A percentile compares a stretch with the other conserved stretches of the same genome.
Conservation (phyloP, 768 basidiomycete species). For the Guyanaporus albipodus region DNA sequence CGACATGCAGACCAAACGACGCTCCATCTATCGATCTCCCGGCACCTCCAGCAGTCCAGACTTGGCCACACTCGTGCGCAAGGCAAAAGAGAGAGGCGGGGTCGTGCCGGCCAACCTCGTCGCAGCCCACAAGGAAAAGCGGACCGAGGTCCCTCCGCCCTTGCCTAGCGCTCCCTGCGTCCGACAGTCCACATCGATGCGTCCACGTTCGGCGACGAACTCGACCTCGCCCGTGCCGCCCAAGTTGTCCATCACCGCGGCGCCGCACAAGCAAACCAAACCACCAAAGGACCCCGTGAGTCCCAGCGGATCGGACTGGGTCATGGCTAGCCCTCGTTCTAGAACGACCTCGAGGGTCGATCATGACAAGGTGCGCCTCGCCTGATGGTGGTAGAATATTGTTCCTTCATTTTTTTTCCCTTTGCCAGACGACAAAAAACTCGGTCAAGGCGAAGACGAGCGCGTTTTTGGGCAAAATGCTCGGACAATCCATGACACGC, state of each 20-base stretch:
- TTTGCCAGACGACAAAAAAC: slow-evolving; percentile 41
- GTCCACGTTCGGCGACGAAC: slow-evolving; percentile 43
- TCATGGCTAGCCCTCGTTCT: slow-evolving; percentile 43
- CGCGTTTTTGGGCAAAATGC: slow-evolving; percentile 76
- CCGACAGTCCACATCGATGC: slow-evolving; percentile 29
- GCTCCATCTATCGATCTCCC: slow-evolving; percentile 82
- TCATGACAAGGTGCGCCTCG: slow-evolving; percentile 44
- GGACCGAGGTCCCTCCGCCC: slow-evolving; percentile 42
- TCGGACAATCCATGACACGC: slow-evolving; percentile 59
- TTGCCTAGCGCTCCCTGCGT: slow-evolving; percentile 32
- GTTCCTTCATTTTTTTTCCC: background rate
- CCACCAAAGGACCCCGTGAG: slow-evolving; percentile 30
- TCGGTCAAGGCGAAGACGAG: slow-evolving; percentile 77
- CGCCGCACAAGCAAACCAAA: slow-evolving; percentile 22
- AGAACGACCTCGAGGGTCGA: slow-evolving; percentile 40
- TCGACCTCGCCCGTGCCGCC: slow-evolving; percentile 30
- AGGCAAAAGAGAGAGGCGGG: slow-evolving; percentile 69
- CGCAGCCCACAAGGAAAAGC: slow-evolving; percentile 28
- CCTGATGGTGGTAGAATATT: background rate
- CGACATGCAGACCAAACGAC: slow-evolving; percentile 69
- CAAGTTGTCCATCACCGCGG: slow-evolving; percentile 34
- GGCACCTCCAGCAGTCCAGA: slow-evolving; percentile 93
- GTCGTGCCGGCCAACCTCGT: slow-evolving; percentile 35
- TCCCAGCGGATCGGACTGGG: slow-evolving; percentile 43
- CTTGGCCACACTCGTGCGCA: slow-evolving; percentile 79